Conservation (phyloP, 805 yeast species). For the Yamadazyma scolyti region DNA sequence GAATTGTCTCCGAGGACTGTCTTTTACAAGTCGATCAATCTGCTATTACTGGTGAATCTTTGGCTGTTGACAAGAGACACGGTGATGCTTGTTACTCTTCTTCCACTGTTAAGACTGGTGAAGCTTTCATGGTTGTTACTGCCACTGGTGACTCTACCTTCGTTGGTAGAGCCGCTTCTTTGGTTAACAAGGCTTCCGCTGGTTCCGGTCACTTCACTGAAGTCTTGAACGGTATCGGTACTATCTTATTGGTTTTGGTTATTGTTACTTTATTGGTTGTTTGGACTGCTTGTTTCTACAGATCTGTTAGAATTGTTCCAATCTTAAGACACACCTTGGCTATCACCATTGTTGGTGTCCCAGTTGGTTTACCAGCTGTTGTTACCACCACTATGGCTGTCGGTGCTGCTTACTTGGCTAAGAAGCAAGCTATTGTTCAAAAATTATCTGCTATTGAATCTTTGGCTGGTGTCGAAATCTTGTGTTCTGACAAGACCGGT, state of each 20-base stretch:
- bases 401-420: constrained; percentile 98
- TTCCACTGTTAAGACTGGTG: constrained; percentile 94
- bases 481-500: constrained; percentile 98
- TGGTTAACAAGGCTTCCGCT: constrained; percentile 90
- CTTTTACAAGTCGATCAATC: constrained; percentile 93
- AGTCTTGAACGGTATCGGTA: constrained; percentile 97
- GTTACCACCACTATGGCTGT: constrained; percentile 99
- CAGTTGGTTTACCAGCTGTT: constrained; percentile 98
- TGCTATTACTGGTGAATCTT: constrained; percentile 95
- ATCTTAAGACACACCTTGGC: constrained; percentile 91
- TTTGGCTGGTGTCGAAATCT: constrained; percentile 94
- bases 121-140: constrained; percentile 88
- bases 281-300: constrained; percentile 93
- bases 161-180: constrained; percentile 96
- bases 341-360: constrained; percentile 96
- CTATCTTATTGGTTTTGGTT: constrained; percentile 83
- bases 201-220: constrained; percentile 97
- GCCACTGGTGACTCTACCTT: constrained; percentile 95
- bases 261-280: constrained; percentile 82
- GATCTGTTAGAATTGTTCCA: constrained; percentile 80
- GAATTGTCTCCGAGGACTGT: constrained; percentile 79
- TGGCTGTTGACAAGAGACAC: constrained; percentile 87
- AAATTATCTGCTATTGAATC: constrained; percentile 96
- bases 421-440: constrained; percentile 96
- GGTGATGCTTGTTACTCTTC: constrained; percentile 91